phyloP scores from a whole-genome alignment of 768 basidiomycete genomes.

The Glaciozyma antarctica region DNA sequence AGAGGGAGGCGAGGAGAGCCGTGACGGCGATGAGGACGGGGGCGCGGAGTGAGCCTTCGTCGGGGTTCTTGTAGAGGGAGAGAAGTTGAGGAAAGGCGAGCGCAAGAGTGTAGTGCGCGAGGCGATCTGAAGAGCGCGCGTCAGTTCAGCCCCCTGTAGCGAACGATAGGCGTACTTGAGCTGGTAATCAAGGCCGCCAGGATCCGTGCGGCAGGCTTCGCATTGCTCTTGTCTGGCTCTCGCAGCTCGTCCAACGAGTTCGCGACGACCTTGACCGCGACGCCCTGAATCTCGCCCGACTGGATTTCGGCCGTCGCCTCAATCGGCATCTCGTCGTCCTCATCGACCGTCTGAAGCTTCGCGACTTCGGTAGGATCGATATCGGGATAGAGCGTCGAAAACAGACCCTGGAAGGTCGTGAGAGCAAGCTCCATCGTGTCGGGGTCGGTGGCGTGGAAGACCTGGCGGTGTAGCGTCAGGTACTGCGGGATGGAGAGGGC shows the following conservation, averaged over 20 bases:
- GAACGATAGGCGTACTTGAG: conserved; percentile 24
- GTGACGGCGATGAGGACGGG: conserved; percentile 24
- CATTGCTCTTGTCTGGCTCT: conserved; percentile 89
- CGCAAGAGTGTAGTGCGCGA: conserved; percentile 15
- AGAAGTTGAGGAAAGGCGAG: conserved; percentile 19
- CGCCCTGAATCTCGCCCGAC: conserved; percentile 41
- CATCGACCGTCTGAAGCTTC: conserved; percentile 28
- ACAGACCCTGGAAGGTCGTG: conserved; percentile 58
- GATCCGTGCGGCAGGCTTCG: conserved; percentile 74
- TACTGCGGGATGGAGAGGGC: background rate
- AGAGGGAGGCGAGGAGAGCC: conserved; percentile 20
- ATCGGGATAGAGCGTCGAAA: conserved; percentile 58
- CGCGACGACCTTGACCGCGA: conserved; percentile 64
- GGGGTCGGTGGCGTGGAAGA: conserved; percentile 80
- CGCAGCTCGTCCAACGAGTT: conserved; percentile 70
- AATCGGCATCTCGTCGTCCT: conserved; percentile 18
- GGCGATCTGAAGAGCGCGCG: background rate
- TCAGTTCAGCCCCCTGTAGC: conserved; percentile 9
- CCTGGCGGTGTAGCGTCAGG: conserved; percentile 44
- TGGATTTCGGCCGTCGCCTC: conserved; percentile 19
- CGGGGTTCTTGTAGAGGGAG: conserved; percentile 14
- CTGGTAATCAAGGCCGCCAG: conserved; percentile 45
- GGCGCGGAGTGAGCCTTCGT: conserved; percentile 24
- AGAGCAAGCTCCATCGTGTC: conserved; percentile 67
- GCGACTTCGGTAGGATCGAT: conserved; percentile 37